These are phyloP conservation scores for Exutisphaerella laricina DNA, from an alignment of 2,329 filamentous ascomycete genomes.

Conservation along the genomic window DNA sequence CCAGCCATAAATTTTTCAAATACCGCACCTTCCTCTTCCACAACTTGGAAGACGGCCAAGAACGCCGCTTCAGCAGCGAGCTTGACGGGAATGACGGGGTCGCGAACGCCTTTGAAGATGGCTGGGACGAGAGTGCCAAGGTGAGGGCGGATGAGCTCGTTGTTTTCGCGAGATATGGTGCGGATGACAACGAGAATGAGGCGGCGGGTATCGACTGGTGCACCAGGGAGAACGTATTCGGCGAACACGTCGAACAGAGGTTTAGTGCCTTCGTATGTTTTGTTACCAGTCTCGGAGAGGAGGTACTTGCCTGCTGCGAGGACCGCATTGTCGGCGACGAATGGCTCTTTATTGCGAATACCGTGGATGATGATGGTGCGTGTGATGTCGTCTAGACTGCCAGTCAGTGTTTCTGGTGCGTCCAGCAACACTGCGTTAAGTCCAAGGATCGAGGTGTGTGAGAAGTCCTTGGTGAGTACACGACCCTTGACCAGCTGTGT, in stretches of 20 bases:
- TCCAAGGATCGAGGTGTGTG: conserved; percentile 71
- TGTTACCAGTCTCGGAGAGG: conserved; percentile 58
- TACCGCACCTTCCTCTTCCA: conserved; percentile 75
- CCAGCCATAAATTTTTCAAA: conserved; percentile 87
- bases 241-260: conserved; percentile 74
- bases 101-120: conserved; percentile 84
- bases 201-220: conserved; percentile 74
- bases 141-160: conserved; percentile 76
- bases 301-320: conserved; percentile 89
- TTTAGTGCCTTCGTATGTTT: conserved; percentile 70
- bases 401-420: conserved; percentile 63
- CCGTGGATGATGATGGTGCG: conserved; percentile 73
- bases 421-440: conserved; percentile 86
- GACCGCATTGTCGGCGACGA: conserved; percentile 78
- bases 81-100: conserved; percentile 91
- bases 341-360: conserved; percentile 60
- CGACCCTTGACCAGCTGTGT: conserved; percentile 60
- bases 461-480: conserved; percentile 71
- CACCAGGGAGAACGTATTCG: conserved; percentile 68
- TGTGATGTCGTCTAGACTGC: conserved; percentile 66
- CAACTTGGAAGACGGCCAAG: conserved; percentile 81
- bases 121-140: conserved; percentile 72
- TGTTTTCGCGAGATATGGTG: conserved; percentile 72
- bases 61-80: conserved; percentile 92
- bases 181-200: conserved; percentile 81